Percentiles rank a stretch among this genome's conserved stretches.
phyloP scores from a whole-genome alignment of 768 basidiomycete species.

The Epithele typhae region DNA sequence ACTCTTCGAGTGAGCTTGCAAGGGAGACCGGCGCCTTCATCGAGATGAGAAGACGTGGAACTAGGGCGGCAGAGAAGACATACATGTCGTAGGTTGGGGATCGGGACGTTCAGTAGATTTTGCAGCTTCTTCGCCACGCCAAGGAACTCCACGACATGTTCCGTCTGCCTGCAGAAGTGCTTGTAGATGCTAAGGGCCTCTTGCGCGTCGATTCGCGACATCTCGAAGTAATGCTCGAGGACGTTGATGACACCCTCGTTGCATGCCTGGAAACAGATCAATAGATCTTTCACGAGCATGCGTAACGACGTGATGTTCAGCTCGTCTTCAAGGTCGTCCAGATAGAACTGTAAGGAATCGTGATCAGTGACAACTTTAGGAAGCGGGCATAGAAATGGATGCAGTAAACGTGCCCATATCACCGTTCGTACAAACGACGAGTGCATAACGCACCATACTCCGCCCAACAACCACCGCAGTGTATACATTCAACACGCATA shows the following conservation, averaged over 20 bases:
- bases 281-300: conserved; percentile 93
- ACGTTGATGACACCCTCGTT: conserved; percentile 92
- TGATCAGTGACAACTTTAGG: not conserved
- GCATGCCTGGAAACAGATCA: conserved; percentile 92
- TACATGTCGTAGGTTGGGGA: conserved; percentile 91
- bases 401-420: too few species aligned
- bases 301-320: conserved; percentile 82
- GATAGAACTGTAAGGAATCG: conserved; percentile 69
- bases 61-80: conserved; percentile 23
- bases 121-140: conserved; percentile 90
- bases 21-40: conserved; percentile 82
- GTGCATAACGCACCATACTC: not conserved
- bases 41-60: not conserved
- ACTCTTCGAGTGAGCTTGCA: conserved; percentile 92
- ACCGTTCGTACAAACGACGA: too few species aligned
- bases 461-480: too few species aligned
- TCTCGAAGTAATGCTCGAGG: conserved; percentile 95
- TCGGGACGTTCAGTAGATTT: conserved; percentile 87
- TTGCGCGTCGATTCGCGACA: conserved; percentile 90
- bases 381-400: too few species aligned
- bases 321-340: conserved; percentile 91
- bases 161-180: conserved; percentile 91
- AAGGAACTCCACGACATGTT: conserved; percentile 88
- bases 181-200: conserved; percentile 87
- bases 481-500: too few species aligned